Evolutionary conservation across 169 alveolate genomes (phyloP), one percentile per base, ranked within the genome.

Genomic region (Eimeria necatrix): DNA sequence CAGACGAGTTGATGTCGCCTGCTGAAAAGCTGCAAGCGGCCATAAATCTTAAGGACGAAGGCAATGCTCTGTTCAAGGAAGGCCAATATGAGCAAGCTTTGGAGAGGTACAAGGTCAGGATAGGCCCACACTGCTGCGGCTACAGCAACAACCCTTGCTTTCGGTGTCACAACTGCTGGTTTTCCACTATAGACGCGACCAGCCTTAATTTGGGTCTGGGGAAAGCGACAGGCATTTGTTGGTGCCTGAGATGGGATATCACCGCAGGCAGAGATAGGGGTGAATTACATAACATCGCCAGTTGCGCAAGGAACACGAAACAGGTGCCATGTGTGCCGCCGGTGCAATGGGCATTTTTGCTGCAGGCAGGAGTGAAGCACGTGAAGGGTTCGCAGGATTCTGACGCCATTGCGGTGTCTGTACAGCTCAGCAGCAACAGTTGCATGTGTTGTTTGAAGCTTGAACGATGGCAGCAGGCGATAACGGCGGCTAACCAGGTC

Each of bases 361-460:
- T 46, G 78, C 93, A 86, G 93, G 81, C 24, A 64, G 93, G 93
- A 2, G 46, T 32, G 83, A 68, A 68, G 80, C 52, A n/a, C 7
- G 46, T 86, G 93, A 86, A 86, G 84, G 68, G 49, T 12, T 18
- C 70, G 59, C 24, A 41, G 22, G 24, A 24, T 10, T 32, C 84
- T 32, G 93, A 86, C 22, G 93, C 81, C 22, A 86, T 32, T 10
- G 26, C 78, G 22, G 81, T 90, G 73, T 84, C 64, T 49, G 76
- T 78, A n/a, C 87, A 84, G 49, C 48, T 90, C 49, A 90, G 76
- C 81, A 22, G 76, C 71, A 90, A 90, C 64, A 51, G 74, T 2
- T 68, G 87, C 53, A 76, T 90, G 90, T 90, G 95, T 80, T 90
- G 90, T 74, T 7, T 90, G 52, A 90, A 90, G n/a, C 56, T 26